phyloP scores from a whole-genome alignment of 345 rosid genomes.

The Eucalyptus marginata region DNA sequence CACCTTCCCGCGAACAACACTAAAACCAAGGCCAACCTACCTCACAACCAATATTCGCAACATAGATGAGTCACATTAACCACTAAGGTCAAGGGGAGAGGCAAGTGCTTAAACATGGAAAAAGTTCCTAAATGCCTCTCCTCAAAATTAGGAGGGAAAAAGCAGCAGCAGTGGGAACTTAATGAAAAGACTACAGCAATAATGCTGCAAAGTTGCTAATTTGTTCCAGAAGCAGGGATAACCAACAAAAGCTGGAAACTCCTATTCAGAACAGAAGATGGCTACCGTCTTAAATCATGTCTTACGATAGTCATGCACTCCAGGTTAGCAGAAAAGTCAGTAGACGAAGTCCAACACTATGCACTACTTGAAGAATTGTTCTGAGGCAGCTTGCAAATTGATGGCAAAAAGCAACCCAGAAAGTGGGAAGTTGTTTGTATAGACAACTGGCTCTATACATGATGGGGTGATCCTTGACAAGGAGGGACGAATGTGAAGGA shows the following conservation, averaged over 20 bases:
- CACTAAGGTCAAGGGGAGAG: not conserved
- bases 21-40: not conserved
- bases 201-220: not conserved
- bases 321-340: not conserved
- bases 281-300: not conserved
- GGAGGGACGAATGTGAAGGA: conserved; percentile 5
- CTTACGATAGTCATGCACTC: not conserved
- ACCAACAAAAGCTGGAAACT: not conserved
- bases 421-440: not conserved
- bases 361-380: not conserved
- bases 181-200: not conserved
- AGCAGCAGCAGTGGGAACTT: not conserved
- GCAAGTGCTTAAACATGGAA: not conserved
- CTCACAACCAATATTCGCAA: not conserved
- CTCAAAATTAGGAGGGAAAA: not conserved
- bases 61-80: not conserved
- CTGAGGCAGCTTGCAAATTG: not conserved
- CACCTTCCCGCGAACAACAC: not conserved
- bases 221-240: not conserved
- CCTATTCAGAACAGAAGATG: not conserved
- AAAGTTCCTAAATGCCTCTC: not conserved
- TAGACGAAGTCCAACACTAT: not conserved
- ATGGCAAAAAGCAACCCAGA: not conserved
- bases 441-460: not conserved
- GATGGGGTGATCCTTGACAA: conserved; percentile 6